Evolutionary conservation across 345 rosid genomes (phyloP).

Genomic region (Laguncularia racemosa): DNA sequence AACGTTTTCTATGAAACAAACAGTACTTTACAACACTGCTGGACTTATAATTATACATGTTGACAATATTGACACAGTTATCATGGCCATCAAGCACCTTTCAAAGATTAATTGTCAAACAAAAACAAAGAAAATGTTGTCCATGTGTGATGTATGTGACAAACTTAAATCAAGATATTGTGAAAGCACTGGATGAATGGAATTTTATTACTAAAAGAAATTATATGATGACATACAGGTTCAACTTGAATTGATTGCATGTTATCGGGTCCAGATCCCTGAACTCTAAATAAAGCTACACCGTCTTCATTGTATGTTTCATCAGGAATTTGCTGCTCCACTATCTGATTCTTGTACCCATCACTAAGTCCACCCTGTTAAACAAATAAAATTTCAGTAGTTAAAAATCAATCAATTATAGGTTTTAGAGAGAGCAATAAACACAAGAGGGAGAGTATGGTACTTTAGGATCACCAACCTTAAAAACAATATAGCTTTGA

Average conservation of each 20-base stretch:
- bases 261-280: constrained; percentile 72
- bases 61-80: too few species aligned
- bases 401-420: neutral
- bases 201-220: neutral
- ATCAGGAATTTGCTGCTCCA: constrained; percentile 58
- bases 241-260: constrained; percentile 74
- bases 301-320: constrained; percentile 65
- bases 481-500: constrained; percentile 81
- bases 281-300: constrained; percentile 73
- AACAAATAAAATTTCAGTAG: neutral
- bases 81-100: too few species aligned
- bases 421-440: neutral
- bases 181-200: too few species aligned
- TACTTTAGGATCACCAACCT: constrained; percentile 40
- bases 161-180: too few species aligned
- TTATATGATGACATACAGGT: constrained; percentile 39
- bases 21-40: neutral
- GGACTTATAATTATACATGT: too few species aligned
- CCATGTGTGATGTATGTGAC: neutral
- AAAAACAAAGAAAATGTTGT: neutral
- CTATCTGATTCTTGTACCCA: constrained; percentile 61
- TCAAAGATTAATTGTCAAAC: too few species aligned
- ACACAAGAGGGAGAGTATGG: too few species aligned
- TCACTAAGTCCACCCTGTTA: constrained; percentile 87
- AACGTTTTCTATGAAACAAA: neutral